phyloP scores from a whole-genome alignment of 768 basidiomycete genomes.

The Psilocybe subaeruginosa region DNA sequence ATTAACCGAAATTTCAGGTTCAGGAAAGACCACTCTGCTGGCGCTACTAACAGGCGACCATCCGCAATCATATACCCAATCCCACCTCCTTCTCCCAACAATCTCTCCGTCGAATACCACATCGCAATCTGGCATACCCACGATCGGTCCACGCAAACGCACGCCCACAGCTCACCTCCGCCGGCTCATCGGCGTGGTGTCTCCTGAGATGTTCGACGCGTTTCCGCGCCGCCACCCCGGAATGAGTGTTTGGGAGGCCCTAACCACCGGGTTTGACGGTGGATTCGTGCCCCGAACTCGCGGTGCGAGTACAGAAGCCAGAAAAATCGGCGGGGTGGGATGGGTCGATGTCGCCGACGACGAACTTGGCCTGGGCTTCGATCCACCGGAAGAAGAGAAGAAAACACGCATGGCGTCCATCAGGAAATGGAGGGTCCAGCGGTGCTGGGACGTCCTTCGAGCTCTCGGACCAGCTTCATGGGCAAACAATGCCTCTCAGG shows the following conservation, averaged over 20 bases:
- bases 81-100: conserved; percentile 36
- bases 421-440: conserved; percentile 35
- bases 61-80: conserved; percentile 89
- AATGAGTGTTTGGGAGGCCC: conserved; percentile 75
- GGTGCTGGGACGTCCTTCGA: conserved; percentile 59
- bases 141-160: conserved; percentile 60
- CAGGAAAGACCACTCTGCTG: conserved; percentile 93
- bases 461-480: conserved; percentile 59
- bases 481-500: not conserved
- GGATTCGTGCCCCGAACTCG: conserved; percentile 58
- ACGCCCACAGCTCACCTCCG: conserved; percentile 73
- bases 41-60: conserved; percentile 93
- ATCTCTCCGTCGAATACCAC: conserved; percentile 35
- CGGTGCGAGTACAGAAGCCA: conserved; percentile 16
- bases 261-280: conserved; percentile 89
- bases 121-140: conserved; percentile 22
- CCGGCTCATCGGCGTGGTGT: conserved; percentile 74
- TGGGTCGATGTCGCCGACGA: conserved; percentile 40
- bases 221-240: conserved; percentile 73
- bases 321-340: conserved; percentile 47
- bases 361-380: conserved; percentile 20
- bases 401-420: conserved; percentile 27
- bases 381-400: conserved; percentile 15
- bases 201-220: conserved; percentile 89
- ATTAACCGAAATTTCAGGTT: conserved; percentile 51